These are phyloP conservation scores for Sarocladium kiliense DNA, from an alignment of 2,329 filamentous ascomycete species.

Conservation along the genomic window DNA sequence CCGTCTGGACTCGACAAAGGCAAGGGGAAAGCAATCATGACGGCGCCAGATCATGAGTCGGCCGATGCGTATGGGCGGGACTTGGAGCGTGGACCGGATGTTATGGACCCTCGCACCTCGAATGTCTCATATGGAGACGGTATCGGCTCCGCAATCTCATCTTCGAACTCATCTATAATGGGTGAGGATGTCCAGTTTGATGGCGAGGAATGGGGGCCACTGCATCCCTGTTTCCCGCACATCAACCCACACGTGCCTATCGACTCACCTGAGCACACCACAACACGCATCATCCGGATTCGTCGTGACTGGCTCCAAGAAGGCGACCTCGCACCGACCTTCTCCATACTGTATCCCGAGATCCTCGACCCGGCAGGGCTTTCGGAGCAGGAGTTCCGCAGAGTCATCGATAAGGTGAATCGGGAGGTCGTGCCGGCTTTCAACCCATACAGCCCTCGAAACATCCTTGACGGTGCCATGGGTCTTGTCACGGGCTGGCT, in stretches of 20 bases:
- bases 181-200: conserved; percentile 60
- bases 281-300: conserved; percentile 86
- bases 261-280: conserved; percentile 66
- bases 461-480: conserved; percentile 73
- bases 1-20: conserved; percentile 37
- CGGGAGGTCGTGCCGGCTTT: conserved; percentile 70
- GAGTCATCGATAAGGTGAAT: conserved; percentile 78
- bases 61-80: conserved; percentile 41
- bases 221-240: conserved; percentile 92
- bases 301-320: conserved; percentile 85
- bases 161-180: conserved; percentile 56
- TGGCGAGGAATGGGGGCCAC: conserved; percentile 83
- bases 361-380: conserved; percentile 83
- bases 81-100: conserved; percentile 49
- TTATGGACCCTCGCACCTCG: conserved; percentile 38
- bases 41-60: conserved; percentile 31
- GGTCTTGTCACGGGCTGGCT: conserved; percentile 86
- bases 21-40: conserved; percentile 46
- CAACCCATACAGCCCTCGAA: conserved; percentile 69
- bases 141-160: conserved; percentile 51
- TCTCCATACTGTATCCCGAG: conserved; percentile 93
- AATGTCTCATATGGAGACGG: conserved; percentile 44
- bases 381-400: conserved; percentile 79
- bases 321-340: conserved; percentile 87
- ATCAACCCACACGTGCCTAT: conserved; percentile 85